Evolutionary conservation across 768 basidiomycete genomes (phyloP).

Genomic region (Suillus cothurnatus): DNA sequence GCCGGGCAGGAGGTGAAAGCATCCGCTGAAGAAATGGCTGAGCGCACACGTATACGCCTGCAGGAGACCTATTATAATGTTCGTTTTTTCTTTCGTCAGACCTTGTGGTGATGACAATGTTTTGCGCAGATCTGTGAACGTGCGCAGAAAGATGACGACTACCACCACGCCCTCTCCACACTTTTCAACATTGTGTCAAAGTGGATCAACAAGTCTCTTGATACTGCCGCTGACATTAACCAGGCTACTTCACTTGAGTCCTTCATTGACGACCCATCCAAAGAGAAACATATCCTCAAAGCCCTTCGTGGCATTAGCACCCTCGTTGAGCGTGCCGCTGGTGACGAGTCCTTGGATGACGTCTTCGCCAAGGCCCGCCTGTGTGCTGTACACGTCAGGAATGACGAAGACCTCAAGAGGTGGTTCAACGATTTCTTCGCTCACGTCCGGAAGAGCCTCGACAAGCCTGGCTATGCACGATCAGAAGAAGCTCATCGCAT

Average conservation of each 20-base stretch:
- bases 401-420: slow-evolving; percentile 51
- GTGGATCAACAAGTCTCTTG: slow-evolving; percentile 55
- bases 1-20: slow-evolving; percentile 45
- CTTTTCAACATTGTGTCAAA: slow-evolving; percentile 59
- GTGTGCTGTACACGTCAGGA: slow-evolving; percentile 50
- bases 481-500: slow-evolving; percentile 45
- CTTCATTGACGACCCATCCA: slow-evolving; percentile 63
- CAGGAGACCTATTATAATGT: slow-evolving; percentile 59
- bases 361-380: slow-evolving; percentile 44
- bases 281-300: slow-evolving; percentile 60
- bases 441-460: slow-evolving; percentile 46
- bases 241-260: slow-evolving; percentile 48
- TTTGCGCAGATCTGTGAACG: slow-evolving; percentile 59
- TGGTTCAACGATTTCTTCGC: slow-evolving; percentile 60
- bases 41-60: slow-evolving; percentile 45
- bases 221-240: slow-evolving; percentile 48
- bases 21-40: slow-evolving; percentile 45
- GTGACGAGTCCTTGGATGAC: slow-evolving; percentile 49
- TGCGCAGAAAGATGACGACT: slow-evolving; percentile 61
- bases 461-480: slow-evolving; percentile 53
- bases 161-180: slow-evolving; percentile 57
- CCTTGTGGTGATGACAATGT: background rate
- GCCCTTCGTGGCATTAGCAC: slow-evolving; percentile 45
- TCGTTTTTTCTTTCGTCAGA: slow-evolving; percentile 2
- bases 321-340: slow-evolving; percentile 56